Evolutionary conservation across 495 filamentous ascomycete species (phyloP), one percentile per base, ranked within the genome.

Genomic region (Aspergillus wentii): DNA sequence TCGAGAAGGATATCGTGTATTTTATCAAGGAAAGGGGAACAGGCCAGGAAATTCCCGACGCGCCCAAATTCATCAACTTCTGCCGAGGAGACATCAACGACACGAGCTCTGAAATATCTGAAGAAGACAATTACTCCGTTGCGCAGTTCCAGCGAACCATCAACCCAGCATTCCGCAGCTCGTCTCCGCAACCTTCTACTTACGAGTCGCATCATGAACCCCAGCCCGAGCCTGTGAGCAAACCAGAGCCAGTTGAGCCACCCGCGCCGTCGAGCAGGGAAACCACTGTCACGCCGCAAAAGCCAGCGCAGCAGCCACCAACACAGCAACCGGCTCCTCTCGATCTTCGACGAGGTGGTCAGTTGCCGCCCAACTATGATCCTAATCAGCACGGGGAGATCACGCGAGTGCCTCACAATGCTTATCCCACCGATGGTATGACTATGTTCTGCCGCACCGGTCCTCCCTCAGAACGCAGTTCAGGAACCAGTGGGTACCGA

Each of bases 61-160:
- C 94, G 17, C 94, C 94, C 25, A 95, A 87, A 62, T 99, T 94
- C 59, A 95, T 99, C 74, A 94, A 99, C 69, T 99, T 95, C 64
- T 90, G 86, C 57, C 85, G 92, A 14, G 92, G 94, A 4, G 92
- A 97, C 52, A 58, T 83, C 22, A 79, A 85, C 28, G 92, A 96
- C 44, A 75, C 75, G 17, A 77, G 76, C 50, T 95, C 90, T 0
- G 88, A 94, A 36, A 69, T 75, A 17, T 90, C 86, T 0, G 89
- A 95, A 14, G 86, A 86, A 3, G 88, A 90, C 1, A 82, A 72
- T 38, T 97, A 92, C 44, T 92, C 86, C 1, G 87, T 96, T 14
- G 94, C 94, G 10, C 88, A 96, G 54, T 99, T 97, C 60, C 88
- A 90, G 41, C 77, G 94, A 38, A 86, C 83, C 9, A 94, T 95